Conservation (phyloP, 2,329 filamentous ascomycete genomes). For the Colletotrichum sp. region DNA sequence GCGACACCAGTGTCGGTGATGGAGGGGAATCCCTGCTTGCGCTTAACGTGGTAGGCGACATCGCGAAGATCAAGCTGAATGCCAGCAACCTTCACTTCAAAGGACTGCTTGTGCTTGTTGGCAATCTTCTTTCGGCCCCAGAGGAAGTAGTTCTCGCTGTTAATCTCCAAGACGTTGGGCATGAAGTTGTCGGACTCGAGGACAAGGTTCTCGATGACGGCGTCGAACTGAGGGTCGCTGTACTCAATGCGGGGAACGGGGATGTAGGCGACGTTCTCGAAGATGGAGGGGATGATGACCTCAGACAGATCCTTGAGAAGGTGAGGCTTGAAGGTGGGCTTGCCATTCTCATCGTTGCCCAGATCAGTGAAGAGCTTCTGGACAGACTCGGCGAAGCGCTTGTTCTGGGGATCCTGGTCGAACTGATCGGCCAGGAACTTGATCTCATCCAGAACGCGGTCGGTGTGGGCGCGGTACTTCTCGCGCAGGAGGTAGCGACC, state of each 20-base stretch:
- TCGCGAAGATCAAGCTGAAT: slow-evolving; percentile 92
- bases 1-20: slow-evolving; percentile 87
- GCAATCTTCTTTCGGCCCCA: slow-evolving; percentile 89
- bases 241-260: slow-evolving; percentile 95
- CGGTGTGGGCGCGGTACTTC: slow-evolving; percentile 85
- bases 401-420: slow-evolving; percentile 86
- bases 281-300: slow-evolving; percentile 81
- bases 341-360: slow-evolving; percentile 85
- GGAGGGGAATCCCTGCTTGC: slow-evolving; percentile 90
- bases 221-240: slow-evolving; percentile 82
- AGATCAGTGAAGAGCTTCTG: slow-evolving; percentile 87
- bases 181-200: slow-evolving; percentile 97
- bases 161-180: slow-evolving; percentile 88
- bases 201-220: slow-evolving; percentile 91
- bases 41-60: slow-evolving; percentile 93
- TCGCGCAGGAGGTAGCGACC: slow-evolving; percentile 87
- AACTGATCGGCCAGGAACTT: slow-evolving; percentile 92
- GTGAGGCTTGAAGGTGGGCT: slow-evolving; percentile 89
- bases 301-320: slow-evolving; percentile 87
- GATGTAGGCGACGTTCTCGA: slow-evolving; percentile 88
- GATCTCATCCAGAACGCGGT: slow-evolving; percentile 85
- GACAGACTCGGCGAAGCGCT: slow-evolving; percentile 74
- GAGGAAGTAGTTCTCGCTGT: slow-evolving; percentile 91
- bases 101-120: slow-evolving; percentile 76
- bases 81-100: slow-evolving; percentile 86